phyloP scores from a whole-genome alignment of 441 rosid genomes.

The Corymbia calophylla region DNA sequence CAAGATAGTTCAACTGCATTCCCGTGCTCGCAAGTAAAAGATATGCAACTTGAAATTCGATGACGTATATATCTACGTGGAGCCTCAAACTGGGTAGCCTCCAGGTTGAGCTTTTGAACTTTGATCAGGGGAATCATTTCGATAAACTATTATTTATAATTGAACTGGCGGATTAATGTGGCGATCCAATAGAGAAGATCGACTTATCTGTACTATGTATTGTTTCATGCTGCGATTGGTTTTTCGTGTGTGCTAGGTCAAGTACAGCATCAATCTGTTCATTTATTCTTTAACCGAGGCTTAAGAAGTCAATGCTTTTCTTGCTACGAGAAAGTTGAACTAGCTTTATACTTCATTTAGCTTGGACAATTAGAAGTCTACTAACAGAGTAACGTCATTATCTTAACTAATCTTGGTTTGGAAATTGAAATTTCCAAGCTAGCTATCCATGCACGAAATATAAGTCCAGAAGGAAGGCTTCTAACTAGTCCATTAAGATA shows the following conservation, averaged over 20 bases:
- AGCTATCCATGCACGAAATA: neutral
- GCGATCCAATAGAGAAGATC: neutral
- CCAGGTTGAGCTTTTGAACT: neutral
- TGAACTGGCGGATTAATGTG: neutral
- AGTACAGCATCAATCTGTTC: neutral
- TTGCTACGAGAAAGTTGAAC: neutral
- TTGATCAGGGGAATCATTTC: neutral
- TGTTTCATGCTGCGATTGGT: neutral
- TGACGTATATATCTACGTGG: neutral
- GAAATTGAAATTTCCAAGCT: neutral
- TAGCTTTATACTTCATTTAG: neutral
- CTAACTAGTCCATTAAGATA: neutral
- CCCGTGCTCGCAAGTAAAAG: neutral
- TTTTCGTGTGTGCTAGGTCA: neutral
- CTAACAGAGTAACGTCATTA: neutral
- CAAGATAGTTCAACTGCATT: neutral
- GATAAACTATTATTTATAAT: neutral
- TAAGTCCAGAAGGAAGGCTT: neutral
- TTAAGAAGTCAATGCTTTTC: neutral
- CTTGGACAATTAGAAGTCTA: neutral
- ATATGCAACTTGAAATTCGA: neutral
- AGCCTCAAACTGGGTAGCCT: neutral
- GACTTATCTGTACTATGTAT: neutral
- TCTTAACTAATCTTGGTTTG: neutral
- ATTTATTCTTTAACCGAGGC: neutral